Evolutionary conservation across 768 basidiomycete species (phyloP).

Genomic region (Filobasidium wieringae): DNA sequence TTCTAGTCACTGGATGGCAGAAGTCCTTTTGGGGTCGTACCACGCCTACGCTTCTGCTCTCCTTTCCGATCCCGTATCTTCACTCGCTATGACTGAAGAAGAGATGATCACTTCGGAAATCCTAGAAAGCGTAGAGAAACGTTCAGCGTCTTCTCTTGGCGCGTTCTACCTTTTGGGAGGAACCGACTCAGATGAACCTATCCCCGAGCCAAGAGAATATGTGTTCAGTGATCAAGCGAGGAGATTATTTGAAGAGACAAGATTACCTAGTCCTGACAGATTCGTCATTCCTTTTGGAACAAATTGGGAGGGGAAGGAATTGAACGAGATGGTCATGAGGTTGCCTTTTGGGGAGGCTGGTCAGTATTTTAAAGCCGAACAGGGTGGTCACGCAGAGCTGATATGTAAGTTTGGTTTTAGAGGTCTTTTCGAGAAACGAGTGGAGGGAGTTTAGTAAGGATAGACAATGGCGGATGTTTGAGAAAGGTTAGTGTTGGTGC

Average conservation of each 20-base stretch:
- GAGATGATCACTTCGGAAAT: background rate
- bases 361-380: slow-evolving; percentile 8
- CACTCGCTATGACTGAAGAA: background rate
- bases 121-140: background rate
- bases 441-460: slow-evolving; percentile 12
- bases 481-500: slow-evolving; percentile 8
- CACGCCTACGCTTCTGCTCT: background rate
- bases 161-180: background rate
- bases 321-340: slow-evolving; percentile 17
- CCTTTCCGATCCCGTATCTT: background rate
- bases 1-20: slow-evolving; percentile 9
- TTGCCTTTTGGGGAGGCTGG: slow-evolving; percentile 13
- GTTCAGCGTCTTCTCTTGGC: background rate
- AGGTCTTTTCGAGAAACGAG: slow-evolving; percentile 2
- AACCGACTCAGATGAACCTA: background rate
- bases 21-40: slow-evolving; percentile 8
- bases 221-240: background rate
- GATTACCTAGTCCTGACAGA: background rate
- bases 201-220: background rate
- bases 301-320: slow-evolving; percentile 19
- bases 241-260: background rate
- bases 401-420: background rate
- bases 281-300: slow-evolving; percentile 32
- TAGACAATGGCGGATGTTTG: slow-evolving; percentile 17
- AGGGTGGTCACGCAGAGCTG: background rate